Conservation (phyloP, 1,284 basidiomycete genomes). For the Microbotryomycetes sp. region DNA sequence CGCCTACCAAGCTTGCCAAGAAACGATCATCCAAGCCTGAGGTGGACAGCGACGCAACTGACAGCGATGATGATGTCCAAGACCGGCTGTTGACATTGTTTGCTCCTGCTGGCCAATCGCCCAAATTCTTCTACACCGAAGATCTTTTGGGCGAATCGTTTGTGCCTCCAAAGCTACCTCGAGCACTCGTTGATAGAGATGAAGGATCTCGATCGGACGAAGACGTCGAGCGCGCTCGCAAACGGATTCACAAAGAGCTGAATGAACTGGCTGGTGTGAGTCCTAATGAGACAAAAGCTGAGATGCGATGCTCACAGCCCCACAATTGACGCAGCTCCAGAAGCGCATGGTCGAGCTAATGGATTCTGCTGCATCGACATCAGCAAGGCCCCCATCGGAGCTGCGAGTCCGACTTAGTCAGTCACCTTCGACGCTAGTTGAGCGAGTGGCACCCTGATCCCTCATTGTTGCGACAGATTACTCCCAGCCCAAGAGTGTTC, state of each 20-base stretch:
- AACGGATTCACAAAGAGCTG: constrained; percentile 7
- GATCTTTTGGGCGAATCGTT: constrained; percentile 21
- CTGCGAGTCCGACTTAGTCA: too few relatives aligned
- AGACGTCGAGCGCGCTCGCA: constrained; percentile 18
- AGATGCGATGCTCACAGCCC: not conserved
- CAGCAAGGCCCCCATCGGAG: too few relatives aligned
- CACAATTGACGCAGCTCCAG: constrained; percentile 5
- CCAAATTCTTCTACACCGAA: constrained; percentile 16
- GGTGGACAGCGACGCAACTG: not conserved
- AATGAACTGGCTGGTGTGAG: constrained; percentile 27
- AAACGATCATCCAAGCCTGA: not conserved
- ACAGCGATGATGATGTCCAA: not conserved
- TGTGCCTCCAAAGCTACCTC: constrained; percentile 19
- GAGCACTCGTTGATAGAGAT: constrained; percentile 6
- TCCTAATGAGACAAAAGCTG: too few relatives aligned
- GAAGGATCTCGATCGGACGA: not conserved
- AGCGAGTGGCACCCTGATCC: too few relatives aligned
- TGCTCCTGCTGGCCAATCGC: not conserved
- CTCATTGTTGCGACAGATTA: too few relatives aligned
- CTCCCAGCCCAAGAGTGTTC: too few relatives aligned
- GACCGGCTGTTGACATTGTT: not conserved
- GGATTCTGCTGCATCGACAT: not conserved
- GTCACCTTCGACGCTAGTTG: too few relatives aligned
- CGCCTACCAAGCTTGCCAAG: too few relatives aligned
- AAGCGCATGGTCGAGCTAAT: constrained; percentile 13